phyloP scores from a whole-genome alignment of 306 rosid species.

The Pyrus pyrifolia region DNA sequence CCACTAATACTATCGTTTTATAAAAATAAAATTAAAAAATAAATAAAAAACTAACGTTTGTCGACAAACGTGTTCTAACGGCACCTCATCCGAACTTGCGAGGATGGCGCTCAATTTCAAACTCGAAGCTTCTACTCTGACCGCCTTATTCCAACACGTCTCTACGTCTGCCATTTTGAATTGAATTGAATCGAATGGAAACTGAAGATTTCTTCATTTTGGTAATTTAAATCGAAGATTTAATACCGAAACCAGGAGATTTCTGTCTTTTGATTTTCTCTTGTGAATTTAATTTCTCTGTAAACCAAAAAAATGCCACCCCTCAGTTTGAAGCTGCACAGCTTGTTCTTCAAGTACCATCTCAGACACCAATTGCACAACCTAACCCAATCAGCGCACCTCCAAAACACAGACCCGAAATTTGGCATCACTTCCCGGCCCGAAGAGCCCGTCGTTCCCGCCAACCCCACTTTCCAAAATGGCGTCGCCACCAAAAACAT shows the following conservation, averaged over 20 bases:
- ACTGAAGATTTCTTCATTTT: too few relatives aligned
- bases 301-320: slow-evolving; percentile 41
- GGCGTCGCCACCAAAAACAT: slow-evolving; percentile 90
- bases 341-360: slow-evolving; percentile 82
- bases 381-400: slow-evolving; percentile 2
- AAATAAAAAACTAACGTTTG: too few relatives aligned
- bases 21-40: too few relatives aligned
- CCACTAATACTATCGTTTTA: too few relatives aligned
- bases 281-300: background rate
- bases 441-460: slow-evolving; percentile 45
- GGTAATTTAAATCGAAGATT: background rate
- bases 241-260: background rate
- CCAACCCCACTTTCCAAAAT: slow-evolving; percentile 69
- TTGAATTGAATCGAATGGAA: background rate
- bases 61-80: too few relatives aligned
- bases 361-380: slow-evolving; percentile 66
- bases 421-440: slow-evolving; percentile 76
- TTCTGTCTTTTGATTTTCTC: background rate
- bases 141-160: background rate
- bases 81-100: background rate
- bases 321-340: slow-evolving; percentile 70
- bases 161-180: background rate
- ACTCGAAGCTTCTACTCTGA: slow-evolving; percentile 8
- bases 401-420: slow-evolving; percentile 12
- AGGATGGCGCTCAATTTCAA: background rate